Percentiles rank a stretch among this genome's conserved stretches.
These are phyloP conservation scores for Penicillium turbatum DNA, from an alignment of 495 filamentous ascomycete genomes.

Conservation along the genomic window DNA sequence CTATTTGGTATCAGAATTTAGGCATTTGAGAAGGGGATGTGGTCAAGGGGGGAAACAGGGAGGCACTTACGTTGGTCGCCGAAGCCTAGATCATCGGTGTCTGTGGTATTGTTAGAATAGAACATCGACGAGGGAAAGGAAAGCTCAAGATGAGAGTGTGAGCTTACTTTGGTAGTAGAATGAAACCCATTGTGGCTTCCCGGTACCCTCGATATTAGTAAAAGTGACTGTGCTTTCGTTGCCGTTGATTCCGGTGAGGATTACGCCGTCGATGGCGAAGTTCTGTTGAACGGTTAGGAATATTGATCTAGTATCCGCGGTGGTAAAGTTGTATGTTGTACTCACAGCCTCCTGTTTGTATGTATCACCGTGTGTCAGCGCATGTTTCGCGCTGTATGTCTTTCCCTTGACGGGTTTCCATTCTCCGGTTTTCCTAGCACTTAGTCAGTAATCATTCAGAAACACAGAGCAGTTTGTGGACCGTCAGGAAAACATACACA, in stretches of 20 bases:
- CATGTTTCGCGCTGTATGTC: constrained; percentile 37
- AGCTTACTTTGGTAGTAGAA: constrained; percentile 44
- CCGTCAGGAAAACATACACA: constrained; percentile 10
- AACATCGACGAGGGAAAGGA: too few relatives aligned
- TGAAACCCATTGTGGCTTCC: constrained; percentile 51
- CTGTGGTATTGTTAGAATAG: constrained; percentile 1
- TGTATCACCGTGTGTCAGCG: constrained; percentile 36
- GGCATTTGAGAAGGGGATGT: too few relatives aligned
- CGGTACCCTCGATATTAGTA: constrained; percentile 42
- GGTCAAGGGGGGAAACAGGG: too few relatives aligned
- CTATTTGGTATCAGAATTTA: constrained; percentile 9
- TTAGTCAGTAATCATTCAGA: background rate
- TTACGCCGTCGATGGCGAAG: constrained; percentile 41
- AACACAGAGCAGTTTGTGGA: too few relatives aligned
- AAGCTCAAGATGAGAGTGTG: too few relatives aligned
- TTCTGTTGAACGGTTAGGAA: constrained; percentile 20
- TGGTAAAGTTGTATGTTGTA: background rate
- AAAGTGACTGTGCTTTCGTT: constrained; percentile 51
- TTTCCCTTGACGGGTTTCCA: constrained; percentile 39
- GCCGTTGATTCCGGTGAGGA: constrained; percentile 46
- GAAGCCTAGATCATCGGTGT: constrained; percentile 28
- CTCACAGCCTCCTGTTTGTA: constrained; percentile 45
- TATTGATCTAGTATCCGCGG: background rate
- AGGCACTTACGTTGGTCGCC: constrained; percentile 25
- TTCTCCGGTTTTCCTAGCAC: constrained; percentile 41